These are phyloP conservation scores for Apiospora hydei DNA, from an alignment of 2,329 filamentous ascomycete genomes.

Conservation along the genomic window DNA sequence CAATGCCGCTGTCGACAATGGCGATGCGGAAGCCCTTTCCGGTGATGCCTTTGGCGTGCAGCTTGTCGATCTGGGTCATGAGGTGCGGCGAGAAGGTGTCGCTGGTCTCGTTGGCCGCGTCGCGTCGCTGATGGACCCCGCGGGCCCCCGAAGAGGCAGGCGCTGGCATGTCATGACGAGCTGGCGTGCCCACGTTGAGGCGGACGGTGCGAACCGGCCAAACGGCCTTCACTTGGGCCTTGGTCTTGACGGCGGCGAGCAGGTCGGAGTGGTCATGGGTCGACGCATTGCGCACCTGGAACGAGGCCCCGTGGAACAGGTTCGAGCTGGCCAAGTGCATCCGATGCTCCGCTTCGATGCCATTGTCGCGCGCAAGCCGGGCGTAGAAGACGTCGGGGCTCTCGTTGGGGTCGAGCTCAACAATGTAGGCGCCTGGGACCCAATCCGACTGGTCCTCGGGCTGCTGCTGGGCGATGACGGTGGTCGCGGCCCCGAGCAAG, in stretches of 20 bases:
- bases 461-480: not conserved
- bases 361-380: slow-evolving; percentile 22
- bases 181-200: slow-evolving; percentile 1
- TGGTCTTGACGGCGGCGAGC: not conserved
- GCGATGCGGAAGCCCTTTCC: slow-evolving; percentile 26
- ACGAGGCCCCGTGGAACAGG: slow-evolving; percentile 26
- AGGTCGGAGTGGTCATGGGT: not conserved
- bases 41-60: slow-evolving; percentile 25
- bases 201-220: slow-evolving; percentile 24
- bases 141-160: not conserved
- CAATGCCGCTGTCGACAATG: slow-evolving; percentile 25
- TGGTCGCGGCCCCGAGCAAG: not conserved
- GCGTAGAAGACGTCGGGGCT: slow-evolving; percentile 23
- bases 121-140: not conserved
- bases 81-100: slow-evolving; percentile 25
- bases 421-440: slow-evolving; percentile 25
- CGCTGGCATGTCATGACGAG: not conserved
- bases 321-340: slow-evolving; percentile 23
- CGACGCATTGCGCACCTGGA: slow-evolving; percentile 21
- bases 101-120: not conserved
- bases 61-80: slow-evolving; percentile 28
- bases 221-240: slow-evolving; percentile 1
- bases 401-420: slow-evolving; percentile 22
- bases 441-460: not conserved
- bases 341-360: slow-evolving; percentile 24